Evolutionary conservation across 345 rosid genomes (phyloP).

Genomic region (Rhizophora mangle): DNA sequence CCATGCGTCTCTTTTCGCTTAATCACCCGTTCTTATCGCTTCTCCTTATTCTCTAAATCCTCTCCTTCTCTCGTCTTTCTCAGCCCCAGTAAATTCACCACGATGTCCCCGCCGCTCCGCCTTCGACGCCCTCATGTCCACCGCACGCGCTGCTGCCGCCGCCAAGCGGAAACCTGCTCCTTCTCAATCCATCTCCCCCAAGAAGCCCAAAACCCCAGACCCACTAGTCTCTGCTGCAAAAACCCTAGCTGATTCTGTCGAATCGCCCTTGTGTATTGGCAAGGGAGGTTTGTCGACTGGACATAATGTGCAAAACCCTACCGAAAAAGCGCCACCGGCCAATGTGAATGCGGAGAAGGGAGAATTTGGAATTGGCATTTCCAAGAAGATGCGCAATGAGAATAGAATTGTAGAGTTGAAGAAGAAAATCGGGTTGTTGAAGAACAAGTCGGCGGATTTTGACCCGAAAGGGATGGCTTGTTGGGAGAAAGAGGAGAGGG

Average conservation of each 20-base stretch:
- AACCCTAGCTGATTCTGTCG: neutral
- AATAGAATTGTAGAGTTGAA: slow-evolving; percentile 47
- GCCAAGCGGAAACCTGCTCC: slow-evolving; percentile 41
- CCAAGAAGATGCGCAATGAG: slow-evolving; percentile 25
- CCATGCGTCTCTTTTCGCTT: slow-evolving; percentile 22
- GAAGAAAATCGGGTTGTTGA: slow-evolving; percentile 52
- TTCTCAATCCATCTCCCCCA: slow-evolving; percentile 38
- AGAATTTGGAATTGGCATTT: slow-evolving; percentile 14
- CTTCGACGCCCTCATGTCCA: slow-evolving; percentile 84
- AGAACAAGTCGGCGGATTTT: slow-evolving; percentile 64
- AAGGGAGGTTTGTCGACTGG: no score
- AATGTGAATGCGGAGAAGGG: no score
- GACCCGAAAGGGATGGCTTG: slow-evolving; percentile 48
- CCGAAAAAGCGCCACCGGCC: no score
- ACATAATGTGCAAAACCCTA: no score
- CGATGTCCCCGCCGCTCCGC: slow-evolving; percentile 67
- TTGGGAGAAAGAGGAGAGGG: slow-evolving; percentile 74
- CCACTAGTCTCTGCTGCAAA: slow-evolving; percentile 16
- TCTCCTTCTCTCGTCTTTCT: neutral
- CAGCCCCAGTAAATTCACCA: slow-evolving; percentile 9
- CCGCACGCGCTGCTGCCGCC: slow-evolving; percentile 59
- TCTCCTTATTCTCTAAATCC: slow-evolving; percentile 14
- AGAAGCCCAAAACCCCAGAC: slow-evolving; percentile 40
- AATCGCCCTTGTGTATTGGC: neutral
- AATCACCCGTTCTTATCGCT: slow-evolving; percentile 14